phyloP scores from a whole-genome alignment of 2,329 filamentous ascomycete genomes.

The Blumeria hordei region DNA sequence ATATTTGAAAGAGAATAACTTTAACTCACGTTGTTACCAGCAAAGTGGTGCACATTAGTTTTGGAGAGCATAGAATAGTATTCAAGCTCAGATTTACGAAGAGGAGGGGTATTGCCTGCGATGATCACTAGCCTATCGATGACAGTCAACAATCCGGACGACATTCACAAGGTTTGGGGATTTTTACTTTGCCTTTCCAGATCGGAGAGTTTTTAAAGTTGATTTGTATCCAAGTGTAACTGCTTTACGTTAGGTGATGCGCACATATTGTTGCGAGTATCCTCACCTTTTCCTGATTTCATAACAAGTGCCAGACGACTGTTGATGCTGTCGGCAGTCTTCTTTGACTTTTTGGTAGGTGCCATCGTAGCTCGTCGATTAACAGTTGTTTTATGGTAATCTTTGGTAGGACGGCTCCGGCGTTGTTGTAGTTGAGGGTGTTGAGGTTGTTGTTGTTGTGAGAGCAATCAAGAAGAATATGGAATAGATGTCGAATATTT shows the following conservation, averaged over 20 bases:
- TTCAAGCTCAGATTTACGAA: conserved; percentile 94
- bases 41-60: conserved; percentile 94
- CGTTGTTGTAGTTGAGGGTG: too few species aligned
- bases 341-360: conserved; percentile 47
- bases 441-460: too few species aligned
- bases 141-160: not conserved
- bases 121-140: conserved; percentile 54
- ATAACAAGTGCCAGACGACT: conserved; percentile 36
- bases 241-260: conserved; percentile 13
- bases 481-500: too few species aligned
- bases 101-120: conserved; percentile 84
- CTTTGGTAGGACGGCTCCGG: too few species aligned
- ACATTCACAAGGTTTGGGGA: not conserved
- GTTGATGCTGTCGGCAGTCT: conserved; percentile 57
- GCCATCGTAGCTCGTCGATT: conserved; percentile 16
- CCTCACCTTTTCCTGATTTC: conserved; percentile 36
- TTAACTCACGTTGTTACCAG: conserved; percentile 86
- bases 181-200: conserved; percentile 69
- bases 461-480: too few species aligned
- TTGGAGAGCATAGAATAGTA: conserved; percentile 87
- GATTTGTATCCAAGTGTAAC: conserved; percentile 82
- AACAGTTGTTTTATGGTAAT: too few species aligned
- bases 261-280: not conserved
- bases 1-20: conserved; percentile 4
- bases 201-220: conserved; percentile 72